A percentile compares a stretch with the other conserved stretches of the same genome.
Evolutionary conservation across 1,284 basidiomycete genomes (phyloP).

Genomic region (Xerocomus cyaneibrunnescens): DNA sequence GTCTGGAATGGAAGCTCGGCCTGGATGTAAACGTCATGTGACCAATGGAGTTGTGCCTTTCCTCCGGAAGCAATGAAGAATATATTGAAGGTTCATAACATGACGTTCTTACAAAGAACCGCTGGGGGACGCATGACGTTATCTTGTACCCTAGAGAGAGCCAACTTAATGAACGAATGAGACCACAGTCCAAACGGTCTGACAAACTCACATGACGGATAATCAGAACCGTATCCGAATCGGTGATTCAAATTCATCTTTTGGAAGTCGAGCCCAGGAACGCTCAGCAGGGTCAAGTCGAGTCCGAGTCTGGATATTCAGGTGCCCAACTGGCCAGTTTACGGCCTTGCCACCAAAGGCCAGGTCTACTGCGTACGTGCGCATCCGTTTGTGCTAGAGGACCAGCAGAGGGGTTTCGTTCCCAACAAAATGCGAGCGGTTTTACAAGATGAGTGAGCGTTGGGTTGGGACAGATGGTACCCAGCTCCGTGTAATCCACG

Average conservation of each 20-base stretch:
- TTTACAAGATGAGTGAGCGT: conserved; percentile 18
- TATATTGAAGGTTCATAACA: too few relatives aligned
- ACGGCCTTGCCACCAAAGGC: conserved; percentile 45
- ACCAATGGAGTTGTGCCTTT: too few relatives aligned
- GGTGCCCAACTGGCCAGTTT: conserved; percentile 26
- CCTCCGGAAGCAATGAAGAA: too few relatives aligned
- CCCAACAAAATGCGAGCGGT: conserved; percentile 59
- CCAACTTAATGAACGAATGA: too few relatives aligned
- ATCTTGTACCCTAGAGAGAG: too few relatives aligned
- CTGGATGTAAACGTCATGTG: too few relatives aligned
- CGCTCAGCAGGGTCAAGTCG: background rate
- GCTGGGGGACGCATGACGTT: too few relatives aligned
- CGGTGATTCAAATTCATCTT: background rate
- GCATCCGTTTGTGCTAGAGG: background rate
- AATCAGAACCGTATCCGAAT: background rate
- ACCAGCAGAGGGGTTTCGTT: conserved; percentile 35
- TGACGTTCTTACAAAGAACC: too few relatives aligned
- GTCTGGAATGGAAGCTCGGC: background rate
- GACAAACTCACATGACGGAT: too few relatives aligned
- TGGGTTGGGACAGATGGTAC: conserved; percentile 26
- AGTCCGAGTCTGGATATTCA: conserved; percentile 3
- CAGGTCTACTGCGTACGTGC: conserved; percentile 43
- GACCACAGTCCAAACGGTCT: too few relatives aligned
- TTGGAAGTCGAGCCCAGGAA: background rate
- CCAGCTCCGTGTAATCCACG: background rate